These are phyloP conservation scores for Coemansia umbellata DNA, from an alignment of 192 early-diverging fungal genomes.

Conservation along the genomic window DNA sequence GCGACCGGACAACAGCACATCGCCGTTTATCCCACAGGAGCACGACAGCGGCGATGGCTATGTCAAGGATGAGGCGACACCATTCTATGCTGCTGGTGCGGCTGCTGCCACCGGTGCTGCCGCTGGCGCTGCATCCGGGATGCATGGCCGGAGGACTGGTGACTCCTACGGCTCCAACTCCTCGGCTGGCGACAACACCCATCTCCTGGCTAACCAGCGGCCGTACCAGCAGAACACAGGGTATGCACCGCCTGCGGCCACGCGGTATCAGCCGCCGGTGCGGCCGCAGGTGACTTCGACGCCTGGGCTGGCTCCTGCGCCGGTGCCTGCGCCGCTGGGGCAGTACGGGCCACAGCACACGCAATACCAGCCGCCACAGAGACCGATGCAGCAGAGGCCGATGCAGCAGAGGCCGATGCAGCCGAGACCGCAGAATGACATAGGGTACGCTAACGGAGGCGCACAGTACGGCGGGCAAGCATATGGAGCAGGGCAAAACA, in stretches of 20 bases:
- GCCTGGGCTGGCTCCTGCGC: not conserved
- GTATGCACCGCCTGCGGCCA: not conserved
- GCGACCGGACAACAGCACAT: conserved; percentile 9
- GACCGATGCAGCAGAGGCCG: not conserved
- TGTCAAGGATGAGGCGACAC: conserved; percentile 5
- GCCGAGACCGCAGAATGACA: not conserved
- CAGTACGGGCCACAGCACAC: not conserved
- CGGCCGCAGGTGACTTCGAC: not conserved
- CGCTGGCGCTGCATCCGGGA: not conserved
- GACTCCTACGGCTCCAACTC: not conserved
- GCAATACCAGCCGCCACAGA: conserved; percentile 5
- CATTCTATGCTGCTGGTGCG: not conserved
- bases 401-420: not conserved
- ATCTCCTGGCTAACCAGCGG: conserved; percentile 2
- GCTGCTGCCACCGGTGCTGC: conserved; percentile 1
- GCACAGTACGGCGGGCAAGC: no score
- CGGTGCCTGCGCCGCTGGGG: not conserved
- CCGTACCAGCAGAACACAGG: not conserved
- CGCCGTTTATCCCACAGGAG: conserved; percentile 24
- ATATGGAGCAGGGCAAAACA: no score
- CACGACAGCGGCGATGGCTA: conserved; percentile 32
- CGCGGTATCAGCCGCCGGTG: not conserved
- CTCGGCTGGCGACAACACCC: conserved; percentile 8
- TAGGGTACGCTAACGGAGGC: no score
- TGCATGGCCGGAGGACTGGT: not conserved